phyloP scores from a whole-genome alignment of 2,329 filamentous ascomycete genomes.

The Daldinia eschscholtzii region DNA sequence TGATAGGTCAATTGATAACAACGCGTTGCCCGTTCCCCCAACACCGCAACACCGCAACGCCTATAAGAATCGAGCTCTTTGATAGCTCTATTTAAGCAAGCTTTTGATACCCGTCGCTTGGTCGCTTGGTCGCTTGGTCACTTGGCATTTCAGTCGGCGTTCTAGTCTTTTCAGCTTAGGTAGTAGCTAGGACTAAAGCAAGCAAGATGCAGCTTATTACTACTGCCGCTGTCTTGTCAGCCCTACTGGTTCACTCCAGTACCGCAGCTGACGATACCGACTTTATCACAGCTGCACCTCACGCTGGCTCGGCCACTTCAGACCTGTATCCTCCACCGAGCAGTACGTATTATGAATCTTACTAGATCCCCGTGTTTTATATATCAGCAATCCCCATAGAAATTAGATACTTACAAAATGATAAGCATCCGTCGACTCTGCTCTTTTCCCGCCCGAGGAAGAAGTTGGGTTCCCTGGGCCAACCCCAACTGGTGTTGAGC shows the following conservation, averaged over 20 bases:
- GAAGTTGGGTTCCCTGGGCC: constrained; percentile 49
- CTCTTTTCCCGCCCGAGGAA: constrained; percentile 51
- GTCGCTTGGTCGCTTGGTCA: constrained; percentile 31
- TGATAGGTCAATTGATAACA: constrained; percentile 36
- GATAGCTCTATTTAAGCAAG: constrained; percentile 30
- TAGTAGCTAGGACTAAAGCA: constrained; percentile 17
- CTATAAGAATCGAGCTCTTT: constrained; percentile 38
- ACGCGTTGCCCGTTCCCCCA: constrained; percentile 18
- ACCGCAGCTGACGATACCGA: constrained; percentile 32
- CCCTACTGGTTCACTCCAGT: constrained; percentile 32
- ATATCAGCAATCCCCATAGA: background rate
- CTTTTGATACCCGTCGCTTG: constrained; percentile 15
- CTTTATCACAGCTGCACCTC: constrained; percentile 33
- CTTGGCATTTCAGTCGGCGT: constrained; percentile 35
- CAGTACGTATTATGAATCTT: constrained; percentile 32
- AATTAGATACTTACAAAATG: constrained; percentile 19
- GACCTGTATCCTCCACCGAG: constrained; percentile 38
- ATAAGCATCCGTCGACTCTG: constrained; percentile 48
- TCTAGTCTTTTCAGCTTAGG: constrained; percentile 17
- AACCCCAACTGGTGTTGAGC: constrained; percentile 49
- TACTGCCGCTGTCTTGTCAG: constrained; percentile 31
- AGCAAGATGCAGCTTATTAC: constrained; percentile 37
- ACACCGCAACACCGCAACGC: constrained; percentile 5
- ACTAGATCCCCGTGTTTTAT: background rate
- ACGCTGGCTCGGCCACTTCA: constrained; percentile 37